phyloP scores from a whole-genome alignment of 352 stramenopile species.

The Phytophthora citrophthora region DNA sequence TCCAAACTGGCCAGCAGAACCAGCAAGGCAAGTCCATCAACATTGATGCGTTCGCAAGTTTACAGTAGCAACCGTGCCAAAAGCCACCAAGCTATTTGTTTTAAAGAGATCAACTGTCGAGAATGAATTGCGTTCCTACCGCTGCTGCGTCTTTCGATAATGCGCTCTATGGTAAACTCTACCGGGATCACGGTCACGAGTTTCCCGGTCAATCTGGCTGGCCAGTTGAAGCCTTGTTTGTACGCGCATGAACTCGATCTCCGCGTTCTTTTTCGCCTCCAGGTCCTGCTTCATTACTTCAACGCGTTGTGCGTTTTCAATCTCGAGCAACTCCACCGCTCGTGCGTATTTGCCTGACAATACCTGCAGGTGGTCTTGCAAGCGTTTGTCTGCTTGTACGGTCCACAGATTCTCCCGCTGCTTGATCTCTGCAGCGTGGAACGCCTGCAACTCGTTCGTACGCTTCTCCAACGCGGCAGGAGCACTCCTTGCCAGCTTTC shows the following conservation, averaged over 20 bases:
- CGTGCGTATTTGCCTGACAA: constrained; percentile 24
- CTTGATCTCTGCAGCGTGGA: constrained; percentile 37
- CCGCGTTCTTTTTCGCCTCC: constrained; percentile 35
- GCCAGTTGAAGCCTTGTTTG: constrained; percentile 45
- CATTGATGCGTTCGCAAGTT: constrained; percentile 79
- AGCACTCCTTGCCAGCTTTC: constrained; percentile 26
- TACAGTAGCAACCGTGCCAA: constrained; percentile 20
- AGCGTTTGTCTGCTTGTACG: constrained; percentile 32
- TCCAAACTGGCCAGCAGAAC: constrained; percentile 43
- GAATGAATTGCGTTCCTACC: constrained; percentile 1
- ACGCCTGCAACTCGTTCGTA: constrained; percentile 37
- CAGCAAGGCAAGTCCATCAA: constrained; percentile 75
- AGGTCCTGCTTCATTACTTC: constrained; percentile 32
- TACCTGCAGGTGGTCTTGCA: constrained; percentile 30
- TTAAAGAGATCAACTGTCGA: constrained; percentile 2
- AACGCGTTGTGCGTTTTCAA: constrained; percentile 36
- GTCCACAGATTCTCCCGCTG: constrained; percentile 42
- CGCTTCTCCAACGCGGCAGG: constrained; percentile 25
- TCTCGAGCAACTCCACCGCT: constrained; percentile 30
- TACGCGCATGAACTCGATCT: constrained; percentile 48
- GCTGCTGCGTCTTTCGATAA: not conserved
- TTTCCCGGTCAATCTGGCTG: constrained; percentile 41
- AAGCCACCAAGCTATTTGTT: too few relatives aligned
- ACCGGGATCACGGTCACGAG: not conserved
- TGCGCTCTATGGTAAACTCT: not conserved